A percentile compares a stretch with the other conserved stretches of the same genome.
phyloP scores from a whole-genome alignment of 169 alveolate genomes.

The Eimeria tenella region DNA sequence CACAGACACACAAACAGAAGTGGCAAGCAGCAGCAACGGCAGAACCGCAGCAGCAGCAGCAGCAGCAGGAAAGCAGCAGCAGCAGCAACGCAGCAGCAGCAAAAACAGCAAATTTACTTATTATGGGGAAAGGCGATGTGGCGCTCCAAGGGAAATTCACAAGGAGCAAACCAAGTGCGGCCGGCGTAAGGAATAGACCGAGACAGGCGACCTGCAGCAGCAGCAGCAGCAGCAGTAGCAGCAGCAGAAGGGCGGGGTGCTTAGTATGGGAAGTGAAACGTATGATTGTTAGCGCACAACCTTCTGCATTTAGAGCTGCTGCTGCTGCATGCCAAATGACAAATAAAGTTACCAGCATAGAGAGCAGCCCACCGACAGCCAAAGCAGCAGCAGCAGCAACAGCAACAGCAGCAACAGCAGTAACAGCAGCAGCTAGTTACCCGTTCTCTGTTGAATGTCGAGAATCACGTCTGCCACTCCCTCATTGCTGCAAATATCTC shows the following conservation, averaged over 20 bases:
- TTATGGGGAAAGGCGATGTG: slow-evolving; percentile 60
- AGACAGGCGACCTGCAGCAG: slow-evolving; percentile 30
- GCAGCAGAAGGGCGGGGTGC: background rate
- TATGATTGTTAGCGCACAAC: no score
- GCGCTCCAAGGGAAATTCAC: slow-evolving; percentile 49
- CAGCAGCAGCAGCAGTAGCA: background rate
- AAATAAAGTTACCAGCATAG: background rate
- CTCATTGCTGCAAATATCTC: slow-evolving; percentile 76
- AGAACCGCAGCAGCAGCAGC: no score
- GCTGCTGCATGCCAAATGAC: background rate
- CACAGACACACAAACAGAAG: no score
- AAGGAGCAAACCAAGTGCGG: slow-evolving; percentile 70
- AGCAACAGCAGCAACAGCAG: background rate
- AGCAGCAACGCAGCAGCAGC: background rate
- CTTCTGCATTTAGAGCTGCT: background rate
- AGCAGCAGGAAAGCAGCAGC: no score
- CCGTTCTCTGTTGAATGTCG: slow-evolving; percentile 71
- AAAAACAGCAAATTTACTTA: background rate
- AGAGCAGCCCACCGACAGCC: background rate
- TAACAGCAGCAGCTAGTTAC: slow-evolving; percentile 3
- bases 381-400: background rate
- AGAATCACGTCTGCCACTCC: slow-evolving; percentile 79
- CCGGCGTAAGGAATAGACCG: slow-evolving; percentile 74
- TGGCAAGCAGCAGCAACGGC: no score
- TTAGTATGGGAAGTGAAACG: no score